Conservation (phyloP, 352 stramenopile species). For the Phytophthora quininea region DNA sequence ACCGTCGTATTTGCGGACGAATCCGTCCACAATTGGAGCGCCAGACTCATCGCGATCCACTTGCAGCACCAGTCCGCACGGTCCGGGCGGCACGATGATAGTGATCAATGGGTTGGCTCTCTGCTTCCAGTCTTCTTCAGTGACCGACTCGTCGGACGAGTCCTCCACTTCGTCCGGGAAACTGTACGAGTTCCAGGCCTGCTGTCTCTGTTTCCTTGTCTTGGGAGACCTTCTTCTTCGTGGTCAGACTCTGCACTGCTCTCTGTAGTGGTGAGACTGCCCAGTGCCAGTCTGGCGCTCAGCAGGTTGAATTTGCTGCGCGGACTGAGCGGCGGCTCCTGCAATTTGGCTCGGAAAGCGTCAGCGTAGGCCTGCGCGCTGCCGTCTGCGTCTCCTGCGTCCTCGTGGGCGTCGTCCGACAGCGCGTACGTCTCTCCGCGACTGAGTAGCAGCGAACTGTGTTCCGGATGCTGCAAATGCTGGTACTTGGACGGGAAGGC, state of each 20-base stretch:
- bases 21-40: constrained; percentile 74
- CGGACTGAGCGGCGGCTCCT: constrained; percentile 71
- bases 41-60: constrained; percentile 42
- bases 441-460: constrained; percentile 48
- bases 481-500: constrained; percentile 39
- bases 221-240: constrained; percentile 20
- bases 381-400: constrained; percentile 26
- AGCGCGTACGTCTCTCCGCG: constrained; percentile 64
- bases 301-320: constrained; percentile 74
- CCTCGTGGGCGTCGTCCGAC: constrained; percentile 46
- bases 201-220: constrained; percentile 10
- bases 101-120: constrained; percentile 63
- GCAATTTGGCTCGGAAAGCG: constrained; percentile 71
- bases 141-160: constrained; percentile 43
- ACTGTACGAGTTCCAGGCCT: constrained; percentile 32
- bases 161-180: constrained; percentile 30
- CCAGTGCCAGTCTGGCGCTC: constrained; percentile 30
- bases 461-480: constrained; percentile 37
- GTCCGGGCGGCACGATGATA: constrained; percentile 77
- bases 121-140: constrained; percentile 74
- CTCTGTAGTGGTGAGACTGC: constrained; percentile 31
- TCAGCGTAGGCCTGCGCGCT: constrained; percentile 64
- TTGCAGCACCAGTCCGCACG: constrained; percentile 75
- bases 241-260: constrained; percentile 27
- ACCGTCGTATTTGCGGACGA: constrained; percentile 69